Base-by-base conservation (phyloP, 2,329 filamentous ascomycete genomes). In the Aspergillus japonicus region DNA sequence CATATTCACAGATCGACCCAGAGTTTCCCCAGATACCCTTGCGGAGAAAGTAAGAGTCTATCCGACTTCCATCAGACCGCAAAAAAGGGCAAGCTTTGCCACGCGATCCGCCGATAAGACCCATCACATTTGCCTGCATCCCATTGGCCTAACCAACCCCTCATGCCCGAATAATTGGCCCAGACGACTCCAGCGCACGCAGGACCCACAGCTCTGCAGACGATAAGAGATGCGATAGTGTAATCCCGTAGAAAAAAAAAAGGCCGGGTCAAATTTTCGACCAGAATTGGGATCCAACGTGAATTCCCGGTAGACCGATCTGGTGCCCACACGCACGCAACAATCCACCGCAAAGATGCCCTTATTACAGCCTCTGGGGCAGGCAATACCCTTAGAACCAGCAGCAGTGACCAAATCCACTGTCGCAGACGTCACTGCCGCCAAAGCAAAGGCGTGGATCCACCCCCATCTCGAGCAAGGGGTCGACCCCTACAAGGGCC, bases 391-490 rank as follows among this genome's bases (percentile, higher is more conserved):
- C 23, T 51, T 53, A 8, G 26, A 29, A 29, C 26, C 26, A 3
- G 58, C 58, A 10, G 60, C 60, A 12, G 47, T 47, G 29, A 54
- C 60, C 1, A 57, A 62, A 16, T 47, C 60, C 8, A 29, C 47
- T 35, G 44, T 29, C 7, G 3, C 47, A 6, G 24, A 39, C 7
- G 23, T 23, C 16, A 19, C 12, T 14, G 16, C 6, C 19, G 4
- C 3, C 3, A 4, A n/a, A 3, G 16, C 23, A 8, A 24, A 11
- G 3, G 19, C 61, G 14, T 72, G 68, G 70, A 66, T 72, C 63
- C 71, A 74, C 59, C 65, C 70, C 4, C 61, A 71, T 52, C 54
- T 74, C 56, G 62, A 65, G 7, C 63, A 73, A 44, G 69, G 63
- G 60, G 52, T 57, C 21, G 64, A 72, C 56, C 65, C 69, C 16